Percentiles rank a stretch among this genome's conserved stretches.
Evolutionary conservation across 768 basidiomycete genomes (phyloP).

Genomic region (Leccinum olivaceopallidum): DNA sequence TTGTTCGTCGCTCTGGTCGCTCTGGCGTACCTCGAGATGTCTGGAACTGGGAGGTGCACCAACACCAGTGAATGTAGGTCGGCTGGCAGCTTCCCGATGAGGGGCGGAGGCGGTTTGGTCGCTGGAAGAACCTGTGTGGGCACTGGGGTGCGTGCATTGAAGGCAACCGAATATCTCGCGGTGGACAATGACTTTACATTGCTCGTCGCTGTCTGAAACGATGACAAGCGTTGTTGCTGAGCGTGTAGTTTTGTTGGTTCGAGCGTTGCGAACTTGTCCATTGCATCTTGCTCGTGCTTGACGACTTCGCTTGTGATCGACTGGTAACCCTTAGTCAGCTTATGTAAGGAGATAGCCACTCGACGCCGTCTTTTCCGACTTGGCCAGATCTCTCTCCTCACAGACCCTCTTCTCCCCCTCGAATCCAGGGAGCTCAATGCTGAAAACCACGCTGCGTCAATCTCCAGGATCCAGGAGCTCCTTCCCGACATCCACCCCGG

Average conservation of each 20-base stretch:
- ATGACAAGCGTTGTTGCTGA: slow-evolving; percentile 27
- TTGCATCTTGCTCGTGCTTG: slow-evolving; percentile 29
- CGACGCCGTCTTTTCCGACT: too few relatives aligned
- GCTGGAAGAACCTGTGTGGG: slow-evolving; percentile 18
- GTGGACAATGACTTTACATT: slow-evolving; percentile 16
- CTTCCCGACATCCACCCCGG: slow-evolving; percentile 47
- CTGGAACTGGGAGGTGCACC: slow-evolving; percentile 72
- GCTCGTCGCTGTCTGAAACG: slow-evolving; percentile 8
- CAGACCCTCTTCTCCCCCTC: too few relatives aligned
- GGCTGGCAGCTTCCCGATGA: slow-evolving; percentile 78
- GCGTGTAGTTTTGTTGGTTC: slow-evolving; percentile 69
- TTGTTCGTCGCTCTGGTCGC: slow-evolving; percentile 62
- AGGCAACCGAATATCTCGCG: slow-evolving; percentile 10
- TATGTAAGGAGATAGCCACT: too few relatives aligned
- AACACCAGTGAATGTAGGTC: slow-evolving; percentile 78
- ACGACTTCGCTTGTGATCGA: slow-evolving; percentile 2
- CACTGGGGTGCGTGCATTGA: slow-evolving; percentile 1
- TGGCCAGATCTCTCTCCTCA: too few relatives aligned
- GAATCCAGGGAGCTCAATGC: slow-evolving; percentile 47
- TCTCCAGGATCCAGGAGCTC: slow-evolving; percentile 51
- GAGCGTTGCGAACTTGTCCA: slow-evolving; percentile 88
- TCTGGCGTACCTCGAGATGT: slow-evolving; percentile 74
- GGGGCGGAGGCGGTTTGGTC: slow-evolving; percentile 31
- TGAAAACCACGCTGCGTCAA: slow-evolving; percentile 1
- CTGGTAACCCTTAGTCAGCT: background rate